Conservation (phyloP, 1,284 basidiomycete genomes). For the Heterobasidion occidentale region DNA sequence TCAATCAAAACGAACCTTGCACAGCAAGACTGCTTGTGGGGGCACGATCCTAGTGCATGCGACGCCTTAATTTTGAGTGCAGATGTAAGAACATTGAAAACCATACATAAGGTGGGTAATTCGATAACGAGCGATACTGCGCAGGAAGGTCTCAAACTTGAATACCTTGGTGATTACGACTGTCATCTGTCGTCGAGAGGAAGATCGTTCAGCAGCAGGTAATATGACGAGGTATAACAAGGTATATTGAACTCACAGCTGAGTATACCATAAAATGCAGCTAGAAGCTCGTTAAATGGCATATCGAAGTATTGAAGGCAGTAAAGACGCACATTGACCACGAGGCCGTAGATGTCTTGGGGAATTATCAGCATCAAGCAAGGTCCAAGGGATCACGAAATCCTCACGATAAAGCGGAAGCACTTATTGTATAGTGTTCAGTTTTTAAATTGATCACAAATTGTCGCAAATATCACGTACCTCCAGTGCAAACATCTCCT, state of each 20-base stretch:
- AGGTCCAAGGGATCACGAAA: not conserved
- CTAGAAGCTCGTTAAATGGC: slow-evolving; percentile 40
- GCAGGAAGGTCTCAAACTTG: slow-evolving; percentile 56
- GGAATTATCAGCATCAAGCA: not conserved
- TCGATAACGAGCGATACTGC: slow-evolving; percentile 59
- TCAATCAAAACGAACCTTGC: slow-evolving; percentile 26
- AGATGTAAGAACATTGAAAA: not conserved
- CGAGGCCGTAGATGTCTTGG: slow-evolving; percentile 65
- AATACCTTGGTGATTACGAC: slow-evolving; percentile 66
- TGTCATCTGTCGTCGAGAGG: slow-evolving; percentile 32
- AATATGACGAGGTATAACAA: not conserved
- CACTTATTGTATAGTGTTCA: slow-evolving; percentile 10
- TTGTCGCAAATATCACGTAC: slow-evolving; percentile 14
- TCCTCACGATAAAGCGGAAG: slow-evolving; percentile 28
- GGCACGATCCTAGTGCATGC: slow-evolving; percentile 47
- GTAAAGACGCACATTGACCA: slow-evolving; percentile 40
- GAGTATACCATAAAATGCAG: slow-evolving; percentile 32
- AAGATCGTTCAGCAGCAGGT: not conserved
- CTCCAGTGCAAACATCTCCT: slow-evolving; percentile 47
- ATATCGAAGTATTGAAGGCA: slow-evolving; percentile 6
- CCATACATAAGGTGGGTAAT: slow-evolving; percentile 60
- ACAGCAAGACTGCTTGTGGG: slow-evolving; percentile 49
- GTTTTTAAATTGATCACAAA: too few species aligned
- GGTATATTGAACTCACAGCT: slow-evolving; percentile 30
- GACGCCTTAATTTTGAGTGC: slow-evolving; percentile 5